Conservation (phyloP, 768 basidiomycete species). For the Podaxis carcinomalis region DNA sequence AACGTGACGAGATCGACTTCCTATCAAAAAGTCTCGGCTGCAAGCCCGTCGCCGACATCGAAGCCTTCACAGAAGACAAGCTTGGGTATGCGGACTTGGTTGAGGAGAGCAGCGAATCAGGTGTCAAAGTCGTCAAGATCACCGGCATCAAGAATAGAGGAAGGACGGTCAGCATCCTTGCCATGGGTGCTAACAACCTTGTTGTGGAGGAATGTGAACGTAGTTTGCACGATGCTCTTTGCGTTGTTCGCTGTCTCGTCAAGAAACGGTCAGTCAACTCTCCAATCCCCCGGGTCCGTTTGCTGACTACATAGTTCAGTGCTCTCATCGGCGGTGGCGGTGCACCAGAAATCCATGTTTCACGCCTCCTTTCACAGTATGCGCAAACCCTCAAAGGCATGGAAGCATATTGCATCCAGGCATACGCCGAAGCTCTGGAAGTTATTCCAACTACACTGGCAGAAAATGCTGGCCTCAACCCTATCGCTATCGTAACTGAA, state of each 20-base stretch:
- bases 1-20: slow-evolving; percentile 98
- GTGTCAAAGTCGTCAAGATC: slow-evolving; percentile 89
- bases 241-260: slow-evolving; percentile 95
- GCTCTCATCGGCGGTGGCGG: slow-evolving; percentile 96
- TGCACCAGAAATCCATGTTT: slow-evolving; percentile 97
- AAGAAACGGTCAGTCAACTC: slow-evolving; percentile 78
- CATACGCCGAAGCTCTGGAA: slow-evolving; percentile 95
- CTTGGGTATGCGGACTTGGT: slow-evolving; percentile 94
- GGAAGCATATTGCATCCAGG: slow-evolving; percentile 99
- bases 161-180: slow-evolving; percentile 92
- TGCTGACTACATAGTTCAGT: slow-evolving; percentile 26
- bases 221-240: slow-evolving; percentile 97
- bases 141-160: slow-evolving; percentile 94
- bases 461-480: slow-evolving; percentile 97
- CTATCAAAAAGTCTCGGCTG: slow-evolving; percentile 91
- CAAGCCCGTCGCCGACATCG: slow-evolving; percentile 96
- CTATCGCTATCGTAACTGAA: slow-evolving; percentile 97
- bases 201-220: slow-evolving; percentile 97
- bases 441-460: slow-evolving; percentile 97
- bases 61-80: slow-evolving; percentile 97
- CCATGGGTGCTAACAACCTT: slow-evolving; percentile 88
- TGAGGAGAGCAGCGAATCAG: slow-evolving; percentile 79
- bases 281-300: not conserved
- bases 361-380: slow-evolving; percentile 84
- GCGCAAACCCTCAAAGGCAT: slow-evolving; percentile 94